Conservation (phyloP, 805 yeast species). For the Suhomyces kilbournensis region DNA sequence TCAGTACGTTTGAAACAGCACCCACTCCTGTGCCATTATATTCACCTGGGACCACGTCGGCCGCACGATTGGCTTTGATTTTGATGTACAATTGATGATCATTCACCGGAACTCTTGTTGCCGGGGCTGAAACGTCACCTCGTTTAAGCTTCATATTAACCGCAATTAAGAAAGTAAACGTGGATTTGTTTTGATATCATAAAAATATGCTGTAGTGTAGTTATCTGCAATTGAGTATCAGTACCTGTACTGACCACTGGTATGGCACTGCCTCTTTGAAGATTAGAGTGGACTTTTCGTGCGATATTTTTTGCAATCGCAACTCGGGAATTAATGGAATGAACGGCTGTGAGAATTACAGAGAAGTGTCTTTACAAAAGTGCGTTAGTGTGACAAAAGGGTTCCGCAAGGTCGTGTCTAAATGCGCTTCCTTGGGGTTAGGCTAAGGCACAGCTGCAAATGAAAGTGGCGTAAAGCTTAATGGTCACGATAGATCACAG, state of each 20-base stretch:
- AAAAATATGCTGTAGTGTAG: too few species aligned
- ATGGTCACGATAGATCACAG: not conserved
- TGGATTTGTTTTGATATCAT: not conserved
- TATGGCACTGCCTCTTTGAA: not conserved
- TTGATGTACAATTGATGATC: conserved; percentile 20
- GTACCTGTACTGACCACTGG: not conserved
- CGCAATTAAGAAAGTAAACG: not conserved
- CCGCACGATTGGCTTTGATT: conserved; percentile 38
- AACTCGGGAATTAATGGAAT: not conserved
- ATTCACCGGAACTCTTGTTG: not conserved
- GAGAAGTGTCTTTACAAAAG: too few species aligned
- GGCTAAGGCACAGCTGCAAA: not conserved
- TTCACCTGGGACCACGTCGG: conserved; percentile 29
- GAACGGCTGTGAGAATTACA: too few species aligned
- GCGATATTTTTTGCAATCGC: not conserved
- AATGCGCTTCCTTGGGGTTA: not conserved
- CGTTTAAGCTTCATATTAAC: not conserved
- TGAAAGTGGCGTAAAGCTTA: not conserved
- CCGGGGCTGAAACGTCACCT: not conserved
- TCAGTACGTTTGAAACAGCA: not conserved
- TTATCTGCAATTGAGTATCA: not conserved
- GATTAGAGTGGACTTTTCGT: not conserved
- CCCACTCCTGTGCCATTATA: not conserved
- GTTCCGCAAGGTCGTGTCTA: not conserved
- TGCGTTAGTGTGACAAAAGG: not conserved